Evolutionary conservation across 139 green algal genomes (phyloP).

Genomic region (Medakamo hakoo): DNA sequence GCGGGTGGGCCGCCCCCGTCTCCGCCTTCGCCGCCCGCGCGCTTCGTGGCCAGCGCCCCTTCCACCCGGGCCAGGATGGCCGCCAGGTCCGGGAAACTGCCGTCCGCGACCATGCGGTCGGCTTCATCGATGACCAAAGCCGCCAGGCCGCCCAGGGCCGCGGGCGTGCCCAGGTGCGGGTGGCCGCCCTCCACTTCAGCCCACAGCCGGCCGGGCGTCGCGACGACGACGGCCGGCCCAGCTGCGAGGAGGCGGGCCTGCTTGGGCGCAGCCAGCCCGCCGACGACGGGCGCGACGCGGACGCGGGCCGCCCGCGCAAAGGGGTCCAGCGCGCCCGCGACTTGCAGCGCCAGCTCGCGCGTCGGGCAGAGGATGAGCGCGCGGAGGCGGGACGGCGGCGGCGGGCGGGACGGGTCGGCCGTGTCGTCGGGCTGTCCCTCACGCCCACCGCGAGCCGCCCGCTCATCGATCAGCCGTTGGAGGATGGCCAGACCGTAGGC

Average conservation of each 20-base stretch:
- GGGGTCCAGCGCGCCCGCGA: constrained; percentile 5
- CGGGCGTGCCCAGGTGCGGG: constrained; percentile 45
- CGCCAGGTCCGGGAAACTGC: constrained; percentile 65
- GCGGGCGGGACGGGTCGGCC: neutral
- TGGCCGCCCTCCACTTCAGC: constrained; percentile 71
- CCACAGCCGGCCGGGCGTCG: constrained; percentile 89
- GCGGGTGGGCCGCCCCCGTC: neutral
- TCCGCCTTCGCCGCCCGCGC: constrained; percentile 1
- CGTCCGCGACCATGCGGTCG: constrained; percentile 82
- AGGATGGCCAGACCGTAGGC: constrained; percentile 93
- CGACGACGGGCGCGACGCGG: constrained; percentile 69
- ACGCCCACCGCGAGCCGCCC: neutral
- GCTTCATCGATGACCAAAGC: constrained; percentile 84
- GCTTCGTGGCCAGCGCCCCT: neutral
- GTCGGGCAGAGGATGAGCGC: constrained; percentile 86
- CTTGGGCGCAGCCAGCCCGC: constrained; percentile 75
- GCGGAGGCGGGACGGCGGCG: constrained; percentile 25
- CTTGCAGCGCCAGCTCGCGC: constrained; percentile 87
- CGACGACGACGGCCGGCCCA: constrained; percentile 62
- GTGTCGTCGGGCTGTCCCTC: neutral
- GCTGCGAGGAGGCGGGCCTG: constrained; percentile 66
- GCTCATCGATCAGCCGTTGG: constrained; percentile 42
- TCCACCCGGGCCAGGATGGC: constrained; percentile 50
- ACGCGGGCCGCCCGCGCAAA: constrained; percentile 24
- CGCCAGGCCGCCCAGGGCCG: constrained; percentile 66